phyloP scores from a whole-genome alignment of 2,329 filamentous ascomycete genomes.

The Penicillium expansum region DNA sequence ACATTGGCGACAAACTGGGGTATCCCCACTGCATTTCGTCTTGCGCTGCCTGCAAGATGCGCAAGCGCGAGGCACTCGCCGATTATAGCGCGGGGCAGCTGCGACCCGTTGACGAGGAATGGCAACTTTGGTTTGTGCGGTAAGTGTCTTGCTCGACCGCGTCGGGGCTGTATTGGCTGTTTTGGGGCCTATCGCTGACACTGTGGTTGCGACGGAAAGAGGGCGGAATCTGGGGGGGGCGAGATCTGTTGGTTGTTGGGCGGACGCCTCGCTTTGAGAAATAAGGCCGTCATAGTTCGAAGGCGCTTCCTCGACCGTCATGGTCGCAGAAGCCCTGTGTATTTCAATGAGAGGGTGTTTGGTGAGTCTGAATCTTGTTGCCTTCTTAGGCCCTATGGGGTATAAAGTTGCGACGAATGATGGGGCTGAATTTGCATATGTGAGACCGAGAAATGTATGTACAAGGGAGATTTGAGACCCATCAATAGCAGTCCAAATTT shows the following conservation, averaged over 20 bases:
- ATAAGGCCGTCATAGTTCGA: neutral
- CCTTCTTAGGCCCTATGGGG: constrained; percentile 12
- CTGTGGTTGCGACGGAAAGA: constrained; percentile 10
- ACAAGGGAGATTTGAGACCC: neutral
- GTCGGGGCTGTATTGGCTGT: neutral
- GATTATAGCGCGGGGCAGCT: constrained; percentile 18
- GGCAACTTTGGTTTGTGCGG: constrained; percentile 21
- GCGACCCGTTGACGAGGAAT: constrained; percentile 32
- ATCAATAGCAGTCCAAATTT: neutral
- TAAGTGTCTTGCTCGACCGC: neutral
- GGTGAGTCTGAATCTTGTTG: constrained; percentile 1
- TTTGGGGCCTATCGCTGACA: constrained; percentile 5
- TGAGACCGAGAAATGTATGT: neutral
- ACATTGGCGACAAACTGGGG: constrained; percentile 38
- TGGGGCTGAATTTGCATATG: neutral
- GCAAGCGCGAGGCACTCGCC: constrained; percentile 32
- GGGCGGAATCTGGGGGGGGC: neutral
- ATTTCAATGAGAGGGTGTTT: neutral
- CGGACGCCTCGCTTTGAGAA: neutral
- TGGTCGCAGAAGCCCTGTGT: constrained; percentile 5
- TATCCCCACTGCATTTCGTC: constrained; percentile 42
- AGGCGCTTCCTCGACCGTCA: constrained; percentile 18
- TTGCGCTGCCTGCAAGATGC: constrained; percentile 40
- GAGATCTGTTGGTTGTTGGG: neutral
- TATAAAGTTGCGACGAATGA: constrained; percentile 13